Percentiles rank a stretch among this genome's conserved stretches.
Evolutionary conservation across 495 filamentous ascomycete species (phyloP).

Genomic region (Saxispiralis lemnorum): DNA sequence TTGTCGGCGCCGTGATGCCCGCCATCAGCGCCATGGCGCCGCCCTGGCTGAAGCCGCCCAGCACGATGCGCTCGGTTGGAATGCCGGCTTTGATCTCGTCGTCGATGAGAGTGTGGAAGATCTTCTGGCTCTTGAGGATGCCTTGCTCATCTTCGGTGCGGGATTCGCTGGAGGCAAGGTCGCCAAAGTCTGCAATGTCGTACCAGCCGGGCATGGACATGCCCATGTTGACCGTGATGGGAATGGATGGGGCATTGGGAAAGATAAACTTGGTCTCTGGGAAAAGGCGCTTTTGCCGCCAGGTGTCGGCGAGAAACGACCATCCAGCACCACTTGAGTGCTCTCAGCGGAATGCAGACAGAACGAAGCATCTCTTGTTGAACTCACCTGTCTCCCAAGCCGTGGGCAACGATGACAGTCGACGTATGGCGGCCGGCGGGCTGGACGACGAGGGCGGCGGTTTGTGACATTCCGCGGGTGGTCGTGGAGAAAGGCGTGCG

Average conservation of each 20-base stretch:
- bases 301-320: constrained; percentile 64
- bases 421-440: constrained; percentile 83
- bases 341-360: constrained; percentile 5
- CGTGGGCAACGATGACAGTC: constrained; percentile 86
- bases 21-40: constrained; percentile 44
- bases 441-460: constrained; percentile 56
- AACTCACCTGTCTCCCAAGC: constrained; percentile 62
- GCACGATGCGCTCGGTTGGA: constrained; percentile 59
- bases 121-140: constrained; percentile 51
- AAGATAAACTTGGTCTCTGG: constrained; percentile 84
- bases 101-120: constrained; percentile 67
- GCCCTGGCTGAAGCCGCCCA: constrained; percentile 56
- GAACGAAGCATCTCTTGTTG: too few species aligned
- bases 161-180: constrained; percentile 12
- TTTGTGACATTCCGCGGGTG: constrained; percentile 27
- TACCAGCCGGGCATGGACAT: constrained; percentile 88
- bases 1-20: constrained; percentile 53
- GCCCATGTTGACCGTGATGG: constrained; percentile 67
- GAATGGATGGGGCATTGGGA: constrained; percentile 79
- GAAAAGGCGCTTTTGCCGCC: constrained; percentile 65
- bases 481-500: background rate
- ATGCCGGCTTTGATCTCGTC: constrained; percentile 71
- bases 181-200: constrained; percentile 38
- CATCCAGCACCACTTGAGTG: constrained; percentile 22
- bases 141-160: constrained; percentile 56